Evolutionary conservation across 495 filamentous ascomycete genomes (phyloP), one percentile per base, ranked within the genome.

Genomic region (Delitschia confertaspora): DNA sequence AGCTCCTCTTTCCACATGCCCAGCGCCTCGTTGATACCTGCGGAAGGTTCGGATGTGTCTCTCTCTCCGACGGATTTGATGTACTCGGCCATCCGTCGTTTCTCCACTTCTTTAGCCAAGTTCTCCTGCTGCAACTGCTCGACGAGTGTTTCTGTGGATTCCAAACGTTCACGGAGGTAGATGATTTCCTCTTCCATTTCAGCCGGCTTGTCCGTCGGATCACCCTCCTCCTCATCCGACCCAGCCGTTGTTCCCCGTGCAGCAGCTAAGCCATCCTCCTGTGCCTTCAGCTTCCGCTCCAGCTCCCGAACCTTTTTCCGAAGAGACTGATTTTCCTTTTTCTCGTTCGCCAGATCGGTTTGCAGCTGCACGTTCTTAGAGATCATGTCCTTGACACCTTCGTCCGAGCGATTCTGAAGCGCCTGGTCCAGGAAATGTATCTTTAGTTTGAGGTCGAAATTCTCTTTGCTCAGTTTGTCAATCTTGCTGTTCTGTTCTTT

Each of bases 401-500:
- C 93, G 60, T 96, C 93, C 6, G 87, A 94, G 27, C 88, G 80
- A 57, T 87, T 85, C 64, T 93, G 87, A 20, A 98, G 64, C 7
- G 89, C 82, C 55, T 95, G 87, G 56, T 88, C 91, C 23, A 98
- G 75, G 56, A 93, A 96, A 67, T 94, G 89, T 36, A 96, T 91
- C 62, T 94, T 88, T 62, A 98, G 80, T 63, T 98, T 98, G 27
- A 98, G 70, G 57, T 95, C 91, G 58, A 96, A 98, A 51, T 96
- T 96, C 57, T 88, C 83, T 64, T 98, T 98, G 46, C 83, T 87
- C 4, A 96, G 72, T 20, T 88, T 78, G 60, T 96, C 91, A 47
- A 98, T 95, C 17, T 87, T 95, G 59, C 82, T 91, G 51, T 86
- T 93, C 62, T 98, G 91, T 60, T 96, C 91, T 62, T 96, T 95